Evolutionary conservation across 306 rosid species (phyloP), one percentile per base, ranked within the genome.

Genomic region (Citrullus colocynthis): DNA sequence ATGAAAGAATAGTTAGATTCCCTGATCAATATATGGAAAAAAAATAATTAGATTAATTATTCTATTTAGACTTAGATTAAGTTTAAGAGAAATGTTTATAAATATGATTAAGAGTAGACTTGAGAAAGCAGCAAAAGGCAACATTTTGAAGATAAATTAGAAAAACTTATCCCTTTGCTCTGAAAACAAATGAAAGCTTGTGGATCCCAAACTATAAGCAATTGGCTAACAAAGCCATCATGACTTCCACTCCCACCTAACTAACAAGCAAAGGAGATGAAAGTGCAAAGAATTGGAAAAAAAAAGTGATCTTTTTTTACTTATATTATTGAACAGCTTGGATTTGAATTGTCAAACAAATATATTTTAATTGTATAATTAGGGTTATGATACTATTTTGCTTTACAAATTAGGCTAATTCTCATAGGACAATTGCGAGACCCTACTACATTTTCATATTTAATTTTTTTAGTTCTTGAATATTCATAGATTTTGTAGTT

Each of bases 181-280:
- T 45, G 45, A 71, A 79, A 76, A 81, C 70, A 41, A 76, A 64
- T 32, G 20, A 63, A 34, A 63, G 69, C 39, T 30, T 63, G 69
- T 63, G 69, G 44, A 63, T 32, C 44, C 44, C 28, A 24, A 24
- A 1, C 42, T 32, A 63, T 60, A 34, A 3, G 30, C 61, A 2
- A n/a, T 34, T 30, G 4, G 24, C 71, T 16, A 36, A 62, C 42
- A 34, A 71, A 12, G 12, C 76, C 83, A 76, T 81, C 87, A 85
- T 81, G 80, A 82, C 81, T 45, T 73, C 87, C 87, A 78, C 81
- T 84, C 65, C 69, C 67, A 80, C 75, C 17, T 32, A 73, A 73
- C 62, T 71, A 41, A 41, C 28, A 65, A 37, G 7, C 73, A 65
- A 65, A 39, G 5, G 6, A 14, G 28, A 37, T 65, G 6, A 36